Evolutionary conservation across 2,329 filamentous ascomycete species (phyloP).

Genomic region (Pseudopithomyces chartarum): DNA sequence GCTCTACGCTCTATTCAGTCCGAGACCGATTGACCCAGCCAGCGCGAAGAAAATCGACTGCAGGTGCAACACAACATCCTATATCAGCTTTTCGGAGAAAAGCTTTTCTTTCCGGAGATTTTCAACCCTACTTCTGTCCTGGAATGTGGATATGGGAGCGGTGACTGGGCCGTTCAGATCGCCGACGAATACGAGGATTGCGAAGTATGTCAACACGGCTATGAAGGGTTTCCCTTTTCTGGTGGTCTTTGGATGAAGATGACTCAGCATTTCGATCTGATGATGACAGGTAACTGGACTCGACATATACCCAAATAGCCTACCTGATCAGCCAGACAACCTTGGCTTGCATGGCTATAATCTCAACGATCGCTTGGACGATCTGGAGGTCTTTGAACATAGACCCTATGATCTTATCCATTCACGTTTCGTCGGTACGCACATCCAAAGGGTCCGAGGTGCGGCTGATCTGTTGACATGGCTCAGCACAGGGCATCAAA

Average conservation of each 20-base stretch:
- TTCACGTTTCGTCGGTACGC: conserved; percentile 66
- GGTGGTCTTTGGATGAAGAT: neutral
- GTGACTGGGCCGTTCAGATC: conserved; percentile 44
- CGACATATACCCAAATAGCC: conserved; percentile 43
- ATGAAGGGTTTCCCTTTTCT: neutral
- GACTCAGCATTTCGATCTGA: conserved; percentile 14
- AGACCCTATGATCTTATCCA: conserved; percentile 84
- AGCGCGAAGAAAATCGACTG: conserved; percentile 44
- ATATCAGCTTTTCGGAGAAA: conserved; percentile 33
- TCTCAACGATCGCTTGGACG: conserved; percentile 46
- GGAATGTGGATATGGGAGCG: conserved; percentile 48
- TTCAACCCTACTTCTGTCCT: conserved; percentile 39
- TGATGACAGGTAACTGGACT: conserved; percentile 41
- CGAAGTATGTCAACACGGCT: conserved; percentile 34
- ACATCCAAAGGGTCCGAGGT: neutral
- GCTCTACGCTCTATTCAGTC: neutral
- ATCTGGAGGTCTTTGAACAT: conserved; percentile 58
- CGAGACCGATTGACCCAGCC: neutral
- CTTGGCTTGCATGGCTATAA: conserved; percentile 41
- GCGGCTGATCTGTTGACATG: neutral
- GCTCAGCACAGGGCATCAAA: conserved; percentile 68
- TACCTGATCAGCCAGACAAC: conserved; percentile 46
- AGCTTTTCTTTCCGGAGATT: conserved; percentile 36
- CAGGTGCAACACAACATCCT: conserved; percentile 41
- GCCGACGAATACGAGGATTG: conserved; percentile 45